Evolutionary conservation across 2,329 filamentous ascomycete species (phyloP), one percentile per base, ranked within the genome.

Genomic region (Trichothecium sympodiale): DNA sequence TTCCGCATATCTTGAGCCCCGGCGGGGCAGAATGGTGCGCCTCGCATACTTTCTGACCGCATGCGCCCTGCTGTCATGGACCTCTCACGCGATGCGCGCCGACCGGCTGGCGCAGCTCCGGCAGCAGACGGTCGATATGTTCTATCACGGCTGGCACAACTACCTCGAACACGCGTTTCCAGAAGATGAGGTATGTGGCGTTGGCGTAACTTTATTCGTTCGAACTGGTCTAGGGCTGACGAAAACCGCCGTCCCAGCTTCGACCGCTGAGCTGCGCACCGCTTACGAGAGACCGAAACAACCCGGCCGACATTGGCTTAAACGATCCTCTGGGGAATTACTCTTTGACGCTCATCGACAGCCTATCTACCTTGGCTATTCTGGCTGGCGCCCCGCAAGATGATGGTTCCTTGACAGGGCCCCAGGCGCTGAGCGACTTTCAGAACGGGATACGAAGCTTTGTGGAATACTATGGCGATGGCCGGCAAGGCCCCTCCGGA

Each of bases 301-400:
- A 94, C 53, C 81, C 84, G 2, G 71, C 72, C 38, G 82, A 93
- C 51, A 76, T 91, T 46, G 88, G 86, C 48, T 68, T 95, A 42
- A 96, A 96, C 62, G 91, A 98, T 57, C 88, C 93, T 12, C 71
- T 98, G 30, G 91, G 91, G 4, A 96, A 98, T 62, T 98, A 96
- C 61, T 95, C 88, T 37, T 67, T 98, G 43, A 96, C 91, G 2
- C 68, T 96, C 33, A 88, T 98, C 52, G 91, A 98, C 61, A 95
- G 86, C 51, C 67, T 98, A 15, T 95, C 88, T 12, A 94, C 89
- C 0, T 74, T 98, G 38, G 91, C 88, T 6, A 93, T 98, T 42
- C 66, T 98, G 29, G 87, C 89, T 7, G 93, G 84, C 8, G 75
- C 79, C 1, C 77, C 79, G 1, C 46, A 55, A 33, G 53, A 56